phyloP scores from a whole-genome alignment of 192 early-diverging fungal species.

The Coemansia sp. region DNA sequence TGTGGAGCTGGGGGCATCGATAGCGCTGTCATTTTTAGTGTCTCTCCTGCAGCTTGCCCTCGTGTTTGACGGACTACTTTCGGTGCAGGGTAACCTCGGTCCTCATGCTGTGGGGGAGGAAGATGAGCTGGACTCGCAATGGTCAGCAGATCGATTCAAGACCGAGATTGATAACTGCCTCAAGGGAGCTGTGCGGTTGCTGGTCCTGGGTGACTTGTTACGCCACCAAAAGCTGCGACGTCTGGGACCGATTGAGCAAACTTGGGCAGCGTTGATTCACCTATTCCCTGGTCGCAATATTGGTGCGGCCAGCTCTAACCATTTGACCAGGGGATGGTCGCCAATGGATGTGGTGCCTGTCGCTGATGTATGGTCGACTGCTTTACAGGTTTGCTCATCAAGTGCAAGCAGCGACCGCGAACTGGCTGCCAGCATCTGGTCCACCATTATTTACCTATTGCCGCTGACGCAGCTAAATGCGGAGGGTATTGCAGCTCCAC shows the following conservation, averaged over 20 bases:
- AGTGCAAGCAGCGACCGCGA: not conserved
- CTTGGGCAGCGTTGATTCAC: conserved; percentile 34
- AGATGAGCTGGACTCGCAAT: conserved; percentile 13
- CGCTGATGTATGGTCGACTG: conserved; percentile 17
- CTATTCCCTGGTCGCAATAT: conserved; percentile 5
- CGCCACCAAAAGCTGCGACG: not conserved
- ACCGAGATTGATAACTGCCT: conserved; percentile 30
- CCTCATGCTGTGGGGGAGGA: conserved; percentile 41
- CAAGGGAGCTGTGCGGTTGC: conserved; percentile 10
- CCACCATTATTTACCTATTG: conserved; percentile 18
- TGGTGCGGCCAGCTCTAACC: not conserved
- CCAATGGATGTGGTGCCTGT: conserved; percentile 5
- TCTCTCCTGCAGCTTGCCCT: conserved; percentile 30
- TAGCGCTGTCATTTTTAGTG: conserved; percentile 25
- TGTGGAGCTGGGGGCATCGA: conserved; percentile 8
- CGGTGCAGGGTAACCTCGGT: not conserved
- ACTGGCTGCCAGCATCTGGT: conserved; percentile 18
- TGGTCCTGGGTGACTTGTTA: not conserved
- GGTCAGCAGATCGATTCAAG: conserved; percentile 10
- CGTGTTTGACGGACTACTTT: conserved; percentile 1
- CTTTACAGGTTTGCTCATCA: conserved; percentile 4
- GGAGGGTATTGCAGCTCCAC: conserved; percentile 44
- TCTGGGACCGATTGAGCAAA: conserved; percentile 11
- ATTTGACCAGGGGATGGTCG: not conserved
- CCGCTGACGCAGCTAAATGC: conserved; percentile 32